These are phyloP conservation scores for Dacryopinax primogenitus DNA, from an alignment of 768 basidiomycete genomes.

Conservation along the genomic window DNA sequence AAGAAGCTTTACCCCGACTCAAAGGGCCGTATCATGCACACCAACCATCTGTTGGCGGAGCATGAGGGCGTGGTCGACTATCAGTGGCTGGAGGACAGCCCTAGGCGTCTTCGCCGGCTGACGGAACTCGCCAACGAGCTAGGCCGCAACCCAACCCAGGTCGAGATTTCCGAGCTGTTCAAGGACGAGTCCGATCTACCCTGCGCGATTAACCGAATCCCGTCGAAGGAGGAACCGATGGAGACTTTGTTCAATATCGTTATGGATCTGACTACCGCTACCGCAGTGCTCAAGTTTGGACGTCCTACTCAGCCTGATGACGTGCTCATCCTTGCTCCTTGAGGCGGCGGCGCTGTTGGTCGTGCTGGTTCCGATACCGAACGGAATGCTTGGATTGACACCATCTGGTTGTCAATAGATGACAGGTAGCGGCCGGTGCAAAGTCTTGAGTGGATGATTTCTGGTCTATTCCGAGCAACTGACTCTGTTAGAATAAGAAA, in stretches of 20 bases:
- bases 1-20: background rate
- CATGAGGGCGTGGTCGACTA: background rate
- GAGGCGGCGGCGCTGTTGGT: background rate
- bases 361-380: too few relatives aligned
- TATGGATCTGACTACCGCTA: background rate
- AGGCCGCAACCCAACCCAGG: slow-evolving; percentile 2
- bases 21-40: slow-evolving; percentile 1
- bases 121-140: slow-evolving; percentile 1
- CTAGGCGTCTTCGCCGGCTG: background rate
- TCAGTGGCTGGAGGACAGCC: slow-evolving; percentile 2
- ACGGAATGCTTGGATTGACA: too few relatives aligned
- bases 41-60: background rate
- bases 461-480: too few relatives aligned
- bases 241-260: slow-evolving; percentile 3
- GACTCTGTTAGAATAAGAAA: too few relatives aligned
- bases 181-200: background rate
- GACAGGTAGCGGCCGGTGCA: too few relatives aligned
- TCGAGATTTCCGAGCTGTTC: background rate
- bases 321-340: slow-evolving; percentile 1
- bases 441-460: too few relatives aligned
- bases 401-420: too few relatives aligned
- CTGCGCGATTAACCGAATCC: background rate
- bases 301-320: slow-evolving; percentile 2
- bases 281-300: background rate
- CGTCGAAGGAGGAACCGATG: background rate